phyloP scores from a whole-genome alignment of 306 rosid species.

The Crotalaria pallida region DNA sequence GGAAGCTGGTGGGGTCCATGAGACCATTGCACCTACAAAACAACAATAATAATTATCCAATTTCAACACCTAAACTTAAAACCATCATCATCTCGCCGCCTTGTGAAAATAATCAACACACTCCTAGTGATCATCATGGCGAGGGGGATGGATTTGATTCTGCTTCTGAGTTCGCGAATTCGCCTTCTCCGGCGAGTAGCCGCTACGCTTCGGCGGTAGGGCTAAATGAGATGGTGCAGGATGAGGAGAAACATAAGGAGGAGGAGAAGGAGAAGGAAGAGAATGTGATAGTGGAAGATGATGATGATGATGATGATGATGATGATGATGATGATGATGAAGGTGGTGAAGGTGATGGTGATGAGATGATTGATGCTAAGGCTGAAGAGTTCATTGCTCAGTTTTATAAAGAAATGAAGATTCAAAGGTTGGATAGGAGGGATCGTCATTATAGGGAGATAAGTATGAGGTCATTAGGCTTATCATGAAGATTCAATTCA shows the following conservation, averaged over 20 bases:
- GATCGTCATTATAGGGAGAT: constrained; percentile 29
- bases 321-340: constrained; percentile 79
- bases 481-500: neutral
- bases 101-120: neutral
- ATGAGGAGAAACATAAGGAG: neutral
- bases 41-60: constrained; percentile 11
- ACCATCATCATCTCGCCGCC: neutral
- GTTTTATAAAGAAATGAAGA: constrained; percentile 57
- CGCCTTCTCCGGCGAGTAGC: constrained; percentile 6
- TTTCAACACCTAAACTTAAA: neutral
- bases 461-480: constrained; percentile 47
- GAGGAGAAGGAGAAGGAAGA: neutral
- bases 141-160: neutral
- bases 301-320: constrained; percentile 35
- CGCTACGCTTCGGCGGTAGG: constrained; percentile 46
- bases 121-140: neutral
- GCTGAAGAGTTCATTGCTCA: constrained; percentile 82
- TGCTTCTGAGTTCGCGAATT: neutral
- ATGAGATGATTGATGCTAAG: constrained; percentile 59
- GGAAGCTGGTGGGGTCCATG: constrained; percentile 47
- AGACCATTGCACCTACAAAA: constrained; percentile 57
- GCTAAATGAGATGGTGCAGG: constrained; percentile 42
- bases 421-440: constrained; percentile 31
- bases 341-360: constrained; percentile 34
- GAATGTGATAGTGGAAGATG: neutral